Conservation (phyloP, 139 green algal species). For the Chlorella sp. region DNA sequence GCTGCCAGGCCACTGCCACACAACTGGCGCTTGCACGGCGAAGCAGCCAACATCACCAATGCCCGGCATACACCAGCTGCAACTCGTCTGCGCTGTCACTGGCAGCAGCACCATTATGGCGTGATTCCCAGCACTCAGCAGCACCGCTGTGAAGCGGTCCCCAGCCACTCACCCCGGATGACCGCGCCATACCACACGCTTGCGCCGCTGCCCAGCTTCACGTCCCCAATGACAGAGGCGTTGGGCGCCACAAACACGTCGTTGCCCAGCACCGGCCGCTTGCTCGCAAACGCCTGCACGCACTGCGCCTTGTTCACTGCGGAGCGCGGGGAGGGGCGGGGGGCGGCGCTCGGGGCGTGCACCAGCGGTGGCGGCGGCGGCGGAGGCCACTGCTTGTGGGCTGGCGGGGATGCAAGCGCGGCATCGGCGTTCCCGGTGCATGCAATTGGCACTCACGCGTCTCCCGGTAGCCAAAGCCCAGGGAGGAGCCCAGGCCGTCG, state of each 20-base stretch:
- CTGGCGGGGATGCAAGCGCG: too few species aligned
- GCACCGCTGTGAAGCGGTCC: too few species aligned
- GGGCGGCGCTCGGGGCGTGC: too few species aligned
- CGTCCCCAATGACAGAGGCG: constrained; percentile 92
- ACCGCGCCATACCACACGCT: constrained; percentile 95
- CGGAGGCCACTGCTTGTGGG: too few species aligned
- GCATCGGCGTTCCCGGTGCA: too few species aligned
- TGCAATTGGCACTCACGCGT: constrained; percentile 46
- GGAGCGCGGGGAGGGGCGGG: background rate
- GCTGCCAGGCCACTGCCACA: too few species aligned
- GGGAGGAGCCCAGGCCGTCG: constrained; percentile 50
- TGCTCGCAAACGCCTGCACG: constrained; percentile 40
- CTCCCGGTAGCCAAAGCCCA: constrained; percentile 63
- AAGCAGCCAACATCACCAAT: too few species aligned
- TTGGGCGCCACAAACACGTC: constrained; percentile 89
- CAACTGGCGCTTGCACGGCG: too few species aligned
- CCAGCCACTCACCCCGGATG: constrained; percentile 85
- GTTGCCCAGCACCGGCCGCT: constrained; percentile 63
- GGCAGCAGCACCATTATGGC: background rate
- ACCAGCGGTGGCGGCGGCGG: too few species aligned
- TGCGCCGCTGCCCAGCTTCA: constrained; percentile 80
- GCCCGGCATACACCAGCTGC: background rate
- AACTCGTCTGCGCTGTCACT: too few species aligned
- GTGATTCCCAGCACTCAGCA: too few species aligned
- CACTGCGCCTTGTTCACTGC: constrained; percentile 61